These are phyloP conservation scores for Mrakia frigida DNA, from an alignment of 768 basidiomycete genomes.

Conservation along the genomic window DNA sequence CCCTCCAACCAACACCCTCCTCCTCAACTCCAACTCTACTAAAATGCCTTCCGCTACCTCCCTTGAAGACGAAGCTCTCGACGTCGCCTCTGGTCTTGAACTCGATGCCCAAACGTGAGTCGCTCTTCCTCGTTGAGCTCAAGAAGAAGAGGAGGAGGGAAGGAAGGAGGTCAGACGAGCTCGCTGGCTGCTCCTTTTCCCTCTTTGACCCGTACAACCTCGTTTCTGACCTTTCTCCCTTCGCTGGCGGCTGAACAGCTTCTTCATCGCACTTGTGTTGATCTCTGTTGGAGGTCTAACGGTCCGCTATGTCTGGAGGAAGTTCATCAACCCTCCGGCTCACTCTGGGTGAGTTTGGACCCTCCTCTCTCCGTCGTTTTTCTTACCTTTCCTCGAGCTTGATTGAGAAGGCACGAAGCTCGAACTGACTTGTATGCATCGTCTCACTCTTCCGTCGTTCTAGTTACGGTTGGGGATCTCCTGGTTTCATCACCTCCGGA, in stretches of 20 bases:
- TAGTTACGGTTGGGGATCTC: slow-evolving; percentile 17
- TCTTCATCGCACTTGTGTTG: slow-evolving; percentile 24
- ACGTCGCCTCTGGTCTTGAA: neutral
- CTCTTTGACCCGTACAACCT: neutral
- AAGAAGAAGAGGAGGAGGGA: neutral
- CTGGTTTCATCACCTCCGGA: slow-evolving; percentile 23
- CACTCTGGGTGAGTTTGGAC: slow-evolving; percentile 12
- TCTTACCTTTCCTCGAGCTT: neutral
- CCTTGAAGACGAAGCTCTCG: neutral
- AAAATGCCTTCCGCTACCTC: slow-evolving; percentile 3
- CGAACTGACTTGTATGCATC: too few relatives aligned
- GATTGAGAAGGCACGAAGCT: neutral
- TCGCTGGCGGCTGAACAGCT: neutral
- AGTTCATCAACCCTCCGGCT: slow-evolving; percentile 19
- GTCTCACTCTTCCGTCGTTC: neutral
- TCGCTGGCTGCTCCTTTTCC: neutral
- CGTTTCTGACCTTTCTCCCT: neutral
- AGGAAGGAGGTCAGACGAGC: neutral
- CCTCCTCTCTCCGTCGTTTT: neutral
- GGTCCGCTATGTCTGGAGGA: slow-evolving; percentile 23
- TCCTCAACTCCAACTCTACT: neutral
- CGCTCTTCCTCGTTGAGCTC: neutral
- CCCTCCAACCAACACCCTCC: neutral
- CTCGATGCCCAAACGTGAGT: neutral
- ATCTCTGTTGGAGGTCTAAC: slow-evolving; percentile 2